These are phyloP conservation scores for Protomyces inundatus DNA, from an alignment of 1,139 yeast genomes.

Conservation along the genomic window DNA sequence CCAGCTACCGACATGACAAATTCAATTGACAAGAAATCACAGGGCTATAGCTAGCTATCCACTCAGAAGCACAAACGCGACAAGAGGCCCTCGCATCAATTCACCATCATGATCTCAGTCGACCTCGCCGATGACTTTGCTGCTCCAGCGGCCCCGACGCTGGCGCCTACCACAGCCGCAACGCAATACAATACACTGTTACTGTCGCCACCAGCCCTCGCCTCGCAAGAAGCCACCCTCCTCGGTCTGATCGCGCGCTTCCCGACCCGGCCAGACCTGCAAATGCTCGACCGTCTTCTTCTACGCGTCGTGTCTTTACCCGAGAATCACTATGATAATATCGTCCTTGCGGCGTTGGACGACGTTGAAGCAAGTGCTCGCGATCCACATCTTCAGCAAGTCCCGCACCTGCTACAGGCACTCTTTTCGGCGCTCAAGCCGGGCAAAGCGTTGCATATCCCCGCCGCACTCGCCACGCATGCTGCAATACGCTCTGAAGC, in stretches of 20 bases:
- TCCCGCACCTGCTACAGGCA: neutral
- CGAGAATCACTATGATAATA: slow-evolving; percentile 45
- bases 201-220: slow-evolving; percentile 67
- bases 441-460: slow-evolving; percentile 45
- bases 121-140: slow-evolving; percentile 25
- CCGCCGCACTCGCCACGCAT: slow-evolving; percentile 40
- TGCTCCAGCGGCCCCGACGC: neutral
- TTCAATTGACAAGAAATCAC: no score
- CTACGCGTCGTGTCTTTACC: slow-evolving; percentile 51
- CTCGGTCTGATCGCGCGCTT: slow-evolving; percentile 41
- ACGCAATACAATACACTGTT: slow-evolving; percentile 38
- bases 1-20: neutral
- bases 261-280: slow-evolving; percentile 45
- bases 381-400: neutral
- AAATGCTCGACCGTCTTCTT: slow-evolving; percentile 66
- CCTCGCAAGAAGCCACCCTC: slow-evolving; percentile 53
- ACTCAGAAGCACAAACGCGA: no score
- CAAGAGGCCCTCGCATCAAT: no score
- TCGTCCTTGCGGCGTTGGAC: slow-evolving; percentile 53
- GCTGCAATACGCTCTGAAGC: slow-evolving; percentile 7
- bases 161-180: slow-evolving; percentile 4
- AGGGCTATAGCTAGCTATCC: no score
- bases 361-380: neutral
- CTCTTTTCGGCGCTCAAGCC: slow-evolving; percentile 20
- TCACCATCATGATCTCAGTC: neutral